Base-by-base conservation (phyloP, 371 early-diverging fungal species). In the Haplosporangium sp. region DNA sequence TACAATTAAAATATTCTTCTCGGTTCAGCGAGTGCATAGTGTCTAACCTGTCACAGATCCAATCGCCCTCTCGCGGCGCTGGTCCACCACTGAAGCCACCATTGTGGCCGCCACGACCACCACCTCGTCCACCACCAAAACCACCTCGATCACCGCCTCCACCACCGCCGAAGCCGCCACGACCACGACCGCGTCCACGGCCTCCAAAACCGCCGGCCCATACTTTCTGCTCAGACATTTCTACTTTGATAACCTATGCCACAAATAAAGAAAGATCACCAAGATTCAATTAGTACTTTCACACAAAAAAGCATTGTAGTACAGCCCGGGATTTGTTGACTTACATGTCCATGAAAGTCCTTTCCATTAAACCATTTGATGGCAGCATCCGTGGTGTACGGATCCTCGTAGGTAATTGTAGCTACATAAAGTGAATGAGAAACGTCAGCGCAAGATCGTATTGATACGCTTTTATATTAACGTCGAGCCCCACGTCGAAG, bases 361-460 rank as follows among this genome's bases (percentile, higher is more conserved):
- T 71, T 85, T 77, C 90, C 90, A 42, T 90, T 82, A 73, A 92
- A 92, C 89, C 91, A 91, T 41, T 89, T 82, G 57, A 91, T 91
- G 29, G 93, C 93, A 36, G 87, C 90, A 59, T 88, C 89, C 21
- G 90, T 87, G 43, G 93, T 84, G 46, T 83, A 84, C 4, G 93
- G 91, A 61, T 91, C 93, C 43, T 90, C 91, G 75, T 91, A 92
- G 5, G 91, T 91, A 20, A 92, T 81, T 8, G 91, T 92, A 13
- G 91, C 86, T 87, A 68, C n/a, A 57, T 9, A 29, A 29, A 18
- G 47, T 7, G 20, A 50, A 45, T 21, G 8, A 29, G 16, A 45
- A 9, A 6, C 21, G 18, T 18, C 1, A 18, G 18, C 7, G 9
- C 10, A 16, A 6, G 50, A 18, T 50, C 8, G 20, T 1, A 16